Base-by-base conservation (phyloP, 768 basidiomycete species). In the Scleroderma citrinum region DNA sequence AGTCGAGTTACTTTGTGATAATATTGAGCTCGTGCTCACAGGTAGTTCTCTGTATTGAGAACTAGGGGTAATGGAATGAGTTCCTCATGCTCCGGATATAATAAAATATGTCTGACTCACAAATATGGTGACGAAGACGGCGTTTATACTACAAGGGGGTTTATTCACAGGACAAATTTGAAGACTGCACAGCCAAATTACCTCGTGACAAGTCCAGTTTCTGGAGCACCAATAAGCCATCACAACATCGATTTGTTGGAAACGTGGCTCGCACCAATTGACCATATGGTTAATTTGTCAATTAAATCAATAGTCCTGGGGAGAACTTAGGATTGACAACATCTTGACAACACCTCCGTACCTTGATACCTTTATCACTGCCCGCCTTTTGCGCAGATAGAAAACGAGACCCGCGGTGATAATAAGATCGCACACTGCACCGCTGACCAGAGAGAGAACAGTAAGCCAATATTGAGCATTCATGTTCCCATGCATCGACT, bases 331-430 rank as follows among this genome's bases (percentile, higher is more conserved):
- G 39, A 26, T 42, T 6, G 10, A 10, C 13, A 26, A 41, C 23
- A 12, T 35, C 34, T 14, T 6, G 13, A 29, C 23, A 16, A 26
- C 5, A 26, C 26, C 24, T 49, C 7, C 17, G 12, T 42, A 12
- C 12, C 21, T 44, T 23, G 40, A 29, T 26, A 42, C 16, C 24
- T 42, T 42, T 5, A 26, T 26, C 24, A 16, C 5, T n/a, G 40
- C 24, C 46, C 49, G 35, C 38, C 36, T 31, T 21, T 38, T 43
- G 19, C 46, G 32, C 49, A 50, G 35, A 31, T 37, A 36, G 38
- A 46, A 50, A 23, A 50, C 44, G 19, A 50, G 45, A 21, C 49
- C 46, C 5, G 37, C 30, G 7, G 49, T 47, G 2, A 37, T 50
- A 7, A 38, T 38, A 19, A 50, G 23, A 48, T 50, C 49, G 46